phyloP scores from a whole-genome alignment of 805 yeast genomes.

The Sugiyamaella valdiviana region DNA sequence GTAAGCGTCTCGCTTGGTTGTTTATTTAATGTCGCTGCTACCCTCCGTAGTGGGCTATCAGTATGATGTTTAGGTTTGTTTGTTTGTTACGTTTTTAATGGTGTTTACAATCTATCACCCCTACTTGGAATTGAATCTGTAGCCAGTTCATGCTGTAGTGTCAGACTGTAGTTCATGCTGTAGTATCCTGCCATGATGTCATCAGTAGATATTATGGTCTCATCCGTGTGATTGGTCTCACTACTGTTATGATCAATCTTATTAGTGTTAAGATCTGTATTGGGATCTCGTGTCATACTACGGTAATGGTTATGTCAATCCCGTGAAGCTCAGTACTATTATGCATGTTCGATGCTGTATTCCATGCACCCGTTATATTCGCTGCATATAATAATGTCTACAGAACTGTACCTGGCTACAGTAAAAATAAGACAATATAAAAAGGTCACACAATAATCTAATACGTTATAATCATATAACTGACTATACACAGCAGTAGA shows the following conservation, averaged over 20 bases:
- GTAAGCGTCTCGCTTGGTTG: constrained; percentile 20
- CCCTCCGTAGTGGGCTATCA: neutral
- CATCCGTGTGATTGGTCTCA: too few relatives aligned
- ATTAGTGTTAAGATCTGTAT: too few relatives aligned
- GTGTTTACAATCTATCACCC: too few relatives aligned
- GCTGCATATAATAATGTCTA: neutral
- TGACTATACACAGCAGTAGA: neutral
- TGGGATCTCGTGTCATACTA: neutral
- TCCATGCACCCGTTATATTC: neutral
- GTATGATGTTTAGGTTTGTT: neutral
- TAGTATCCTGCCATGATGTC: neutral
- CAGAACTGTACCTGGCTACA: neutral
- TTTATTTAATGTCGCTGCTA: constrained; percentile 8
- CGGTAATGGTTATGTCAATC: neutral
- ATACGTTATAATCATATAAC: neutral
- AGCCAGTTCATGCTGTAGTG: neutral
- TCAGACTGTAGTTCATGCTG: neutral
- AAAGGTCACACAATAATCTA: neutral
- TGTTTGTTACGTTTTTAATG: constrained; percentile 2
- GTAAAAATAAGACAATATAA: neutral
- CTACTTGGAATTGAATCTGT: neutral
- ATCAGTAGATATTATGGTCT: neutral
- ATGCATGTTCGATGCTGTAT: neutral
- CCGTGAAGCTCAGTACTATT: neutral
- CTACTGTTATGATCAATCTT: too few relatives aligned